Conservation (phyloP, 441 rosid genomes). For the Populus hybrid region DNA sequence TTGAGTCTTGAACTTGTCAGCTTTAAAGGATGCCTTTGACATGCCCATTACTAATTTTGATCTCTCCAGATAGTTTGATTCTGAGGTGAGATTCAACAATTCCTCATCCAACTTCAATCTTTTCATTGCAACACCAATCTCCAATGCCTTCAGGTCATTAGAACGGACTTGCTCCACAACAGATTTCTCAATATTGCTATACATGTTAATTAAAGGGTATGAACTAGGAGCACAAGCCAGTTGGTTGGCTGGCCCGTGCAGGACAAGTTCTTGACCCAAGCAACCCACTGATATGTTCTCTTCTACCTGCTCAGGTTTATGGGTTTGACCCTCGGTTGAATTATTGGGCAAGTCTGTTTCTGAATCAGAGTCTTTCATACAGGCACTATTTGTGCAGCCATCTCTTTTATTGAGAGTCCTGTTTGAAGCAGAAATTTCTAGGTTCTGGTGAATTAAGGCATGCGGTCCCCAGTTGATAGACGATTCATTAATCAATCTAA, state of each 20-base stretch:
- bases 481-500: constrained; percentile 58
- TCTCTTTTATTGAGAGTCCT: constrained; percentile 23
- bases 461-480: constrained; percentile 23
- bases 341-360: constrained; percentile 20
- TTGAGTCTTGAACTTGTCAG: constrained; percentile 71
- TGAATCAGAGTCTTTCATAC: constrained; percentile 18
- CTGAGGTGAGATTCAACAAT: constrained; percentile 46
- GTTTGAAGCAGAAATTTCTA: constrained; percentile 22
- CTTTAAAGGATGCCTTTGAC: constrained; percentile 63
- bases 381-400: constrained; percentile 25
- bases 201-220: constrained; percentile 24
- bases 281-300: constrained; percentile 30
- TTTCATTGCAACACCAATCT: constrained; percentile 54
- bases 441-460: constrained; percentile 26
- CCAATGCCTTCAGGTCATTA: constrained; percentile 67
- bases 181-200: constrained; percentile 45
- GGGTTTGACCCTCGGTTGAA: constrained; percentile 15
- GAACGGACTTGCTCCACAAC: constrained; percentile 63
- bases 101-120: constrained; percentile 53
- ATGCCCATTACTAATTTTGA: constrained; percentile 63
- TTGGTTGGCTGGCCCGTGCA: constrained; percentile 36
- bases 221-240: constrained; percentile 35
- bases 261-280: constrained; percentile 38
- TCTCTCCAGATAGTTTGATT: constrained; percentile 59
- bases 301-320: constrained; percentile 38